Evolutionary conservation across 2,329 filamentous ascomycete species (phyloP), one percentile per base, ranked within the genome.

Genomic region (Thielaviopsis ethacetica): DNA sequence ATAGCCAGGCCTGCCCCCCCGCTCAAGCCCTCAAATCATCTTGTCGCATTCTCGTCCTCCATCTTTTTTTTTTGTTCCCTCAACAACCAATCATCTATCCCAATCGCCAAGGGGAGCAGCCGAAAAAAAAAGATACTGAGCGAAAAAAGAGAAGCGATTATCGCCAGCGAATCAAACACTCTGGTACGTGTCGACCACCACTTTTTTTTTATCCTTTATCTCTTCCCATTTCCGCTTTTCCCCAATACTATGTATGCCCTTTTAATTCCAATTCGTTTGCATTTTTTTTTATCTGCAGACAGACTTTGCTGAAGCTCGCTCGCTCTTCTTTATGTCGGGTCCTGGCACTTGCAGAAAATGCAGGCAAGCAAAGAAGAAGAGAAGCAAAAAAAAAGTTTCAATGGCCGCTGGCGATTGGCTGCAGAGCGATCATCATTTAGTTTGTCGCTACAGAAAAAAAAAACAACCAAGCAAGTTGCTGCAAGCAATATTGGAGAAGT

Each of bases 21-120:
- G 56, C 59, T 51, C 56, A 44, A 58, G 56, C 73, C 72, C 72
- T 76, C 76, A 76, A 77, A 76, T 77, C 75, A 77, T 68, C 70
- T 74, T 70, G 69, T 72, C 69, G 69, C 69, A 74, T 73, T 71
- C 68, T 65, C 65, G 73, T 72, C 66, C 66, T 68, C 68, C 66
- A 67, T 68, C 66, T 66, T 68, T 65, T 70, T 71, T 70, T 68
- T 70, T 67, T 68, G 71, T 69, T 68, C 67, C 69, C 71, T 68
- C 67, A 70, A 74, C 71, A 71, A 72, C 75, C 75, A 77, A 77
- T 77, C 75, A 67, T 68, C 66, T 68, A 66, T 66, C 66, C 65
- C 66, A 65, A 60, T 61, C 59, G 51, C 59, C 38, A 44, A 58
- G 53, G 56, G 56, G 58, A 62, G 62, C 59, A 59, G 54, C 52